phyloP scores from a whole-genome alignment of 2,329 filamentous ascomycete species.

The Cryoendolithus antarcticus region DNA sequence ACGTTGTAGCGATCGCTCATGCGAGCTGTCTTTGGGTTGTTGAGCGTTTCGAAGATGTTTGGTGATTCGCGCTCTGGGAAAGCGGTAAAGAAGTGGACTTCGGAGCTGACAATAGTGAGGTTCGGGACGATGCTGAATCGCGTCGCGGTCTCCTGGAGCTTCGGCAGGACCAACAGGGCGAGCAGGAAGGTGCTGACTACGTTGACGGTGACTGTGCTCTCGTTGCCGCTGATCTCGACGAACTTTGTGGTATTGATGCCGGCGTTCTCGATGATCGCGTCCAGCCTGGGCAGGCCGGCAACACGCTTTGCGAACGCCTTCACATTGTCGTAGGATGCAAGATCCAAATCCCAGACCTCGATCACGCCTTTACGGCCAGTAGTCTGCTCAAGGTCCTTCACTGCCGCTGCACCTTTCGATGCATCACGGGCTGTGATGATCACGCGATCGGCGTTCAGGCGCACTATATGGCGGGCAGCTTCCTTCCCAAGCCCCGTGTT shows the following conservation, averaged over 20 bases:
- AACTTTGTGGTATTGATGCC: conserved; percentile 11
- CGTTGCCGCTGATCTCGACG: conserved; percentile 30
- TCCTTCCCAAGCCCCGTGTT: conserved; percentile 38
- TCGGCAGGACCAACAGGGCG: conserved; percentile 38
- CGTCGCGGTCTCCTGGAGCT: conserved; percentile 32
- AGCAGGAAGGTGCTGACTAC: conserved; percentile 42
- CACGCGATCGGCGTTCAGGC: conserved; percentile 28
- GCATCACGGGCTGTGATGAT: conserved; percentile 34
- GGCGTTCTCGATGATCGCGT: conserved; percentile 29
- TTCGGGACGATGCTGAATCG: conserved; percentile 23
- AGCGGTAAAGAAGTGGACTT: conserved; percentile 27
- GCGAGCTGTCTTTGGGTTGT: conserved; percentile 21
- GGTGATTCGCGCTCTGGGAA: conserved; percentile 25
- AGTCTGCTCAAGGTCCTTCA: conserved; percentile 25
- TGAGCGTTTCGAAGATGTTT: conserved; percentile 28
- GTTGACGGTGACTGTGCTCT: conserved; percentile 40
- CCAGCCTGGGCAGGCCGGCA: conserved; percentile 21
- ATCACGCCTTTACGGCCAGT: conserved; percentile 23
- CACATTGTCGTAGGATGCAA: conserved; percentile 28
- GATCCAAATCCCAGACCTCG: conserved; percentile 36
- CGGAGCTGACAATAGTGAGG: conserved; percentile 29
- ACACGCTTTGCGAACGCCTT: conserved; percentile 23
- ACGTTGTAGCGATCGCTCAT: conserved; percentile 32
- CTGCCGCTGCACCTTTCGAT: conserved; percentile 34
- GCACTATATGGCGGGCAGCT: conserved; percentile 31